Evolutionary conservation across 805 yeast genomes (phyloP), one percentile per base, ranked within the genome.

Genomic region (Monosporozyma yasuniensis): DNA sequence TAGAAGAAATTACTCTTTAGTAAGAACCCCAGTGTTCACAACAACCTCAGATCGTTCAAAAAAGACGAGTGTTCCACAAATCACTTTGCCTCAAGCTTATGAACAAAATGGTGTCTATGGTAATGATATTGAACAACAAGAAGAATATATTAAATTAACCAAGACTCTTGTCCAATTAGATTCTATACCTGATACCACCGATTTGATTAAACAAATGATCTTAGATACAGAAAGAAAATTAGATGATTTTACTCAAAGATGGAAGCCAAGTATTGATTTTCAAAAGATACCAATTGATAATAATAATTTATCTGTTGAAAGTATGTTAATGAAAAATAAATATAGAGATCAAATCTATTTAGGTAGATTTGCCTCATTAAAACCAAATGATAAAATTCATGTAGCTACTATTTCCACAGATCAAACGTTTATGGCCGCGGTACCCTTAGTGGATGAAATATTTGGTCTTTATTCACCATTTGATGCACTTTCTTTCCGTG

Each of bases 391-490:
- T 38, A 28, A 18, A 11, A 28, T 7, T 6, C n/a, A 10, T 32
- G 6, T 14, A 7, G 19, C 47, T 18, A 6, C 41, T n/a, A n/a
- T 21, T 7, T 21, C 21, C 4, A 39, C 21, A 21, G 45, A 44
- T 16, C 28, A 27, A 16, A 46, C 49, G 18, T 48, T 44, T 37
- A 18, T 48, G 18, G 23, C 52, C 1, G 39, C 56, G 18, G 52
- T 56, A 8, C 65, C 66, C 3, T 44, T 63, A 23, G 51, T 64
- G 9, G 67, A 63, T 52, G 63, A 56, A 18, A 28, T 55, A 11
- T 59, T 57, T 46, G 67, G 67, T 3, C 50, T 65, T 18, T 63
- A 60, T 47, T 54, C 61, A 2, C 61, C 67, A 3, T 50, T 54
- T 23, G 59, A 60, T 22, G 50, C 56, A 6, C 44, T 62, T 16